Conservation (phyloP, 441 rosid genomes). For the Euphorbia corollata region DNA sequence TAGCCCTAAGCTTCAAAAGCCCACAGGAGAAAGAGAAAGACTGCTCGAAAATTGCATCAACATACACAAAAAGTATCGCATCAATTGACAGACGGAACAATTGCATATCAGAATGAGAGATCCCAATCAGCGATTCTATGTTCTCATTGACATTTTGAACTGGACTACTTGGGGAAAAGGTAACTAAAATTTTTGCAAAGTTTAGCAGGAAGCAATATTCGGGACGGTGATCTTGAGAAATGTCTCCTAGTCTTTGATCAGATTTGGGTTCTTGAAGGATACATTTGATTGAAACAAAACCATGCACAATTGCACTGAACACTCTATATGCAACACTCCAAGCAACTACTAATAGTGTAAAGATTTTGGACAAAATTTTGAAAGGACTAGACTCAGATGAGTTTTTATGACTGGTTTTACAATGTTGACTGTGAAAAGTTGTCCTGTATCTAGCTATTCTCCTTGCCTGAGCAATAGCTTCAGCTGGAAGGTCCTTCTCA, state of each 20-base stretch:
- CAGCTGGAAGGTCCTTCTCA: slow-evolving; percentile 71
- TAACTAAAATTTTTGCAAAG: slow-evolving; percentile 47
- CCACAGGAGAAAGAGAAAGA: slow-evolving; percentile 54
- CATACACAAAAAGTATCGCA: slow-evolving; percentile 39
- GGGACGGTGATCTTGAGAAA: slow-evolving; percentile 29
- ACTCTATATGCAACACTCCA: slow-evolving; percentile 35
- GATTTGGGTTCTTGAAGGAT: slow-evolving; percentile 29
- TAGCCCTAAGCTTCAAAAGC: slow-evolving; percentile 36
- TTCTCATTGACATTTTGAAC: slow-evolving; percentile 29
- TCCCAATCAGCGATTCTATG: slow-evolving; percentile 33
- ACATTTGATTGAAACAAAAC: slow-evolving; percentile 26
- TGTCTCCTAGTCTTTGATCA: slow-evolving; percentile 27
- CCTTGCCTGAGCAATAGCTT: slow-evolving; percentile 78
- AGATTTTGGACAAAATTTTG: slow-evolving; percentile 29
- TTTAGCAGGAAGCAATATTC: slow-evolving; percentile 35
- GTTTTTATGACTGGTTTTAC: slow-evolving; percentile 26
- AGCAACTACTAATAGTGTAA: slow-evolving; percentile 30
- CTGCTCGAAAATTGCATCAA: slow-evolving; percentile 41
- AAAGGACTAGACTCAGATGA: slow-evolving; percentile 24
- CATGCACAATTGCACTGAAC: slow-evolving; percentile 25
- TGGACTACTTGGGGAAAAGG: slow-evolving; percentile 32
- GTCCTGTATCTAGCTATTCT: slow-evolving; percentile 64
- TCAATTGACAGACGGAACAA: slow-evolving; percentile 51
- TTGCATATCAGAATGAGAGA: slow-evolving; percentile 33
- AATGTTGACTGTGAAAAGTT: slow-evolving; percentile 30